These are phyloP conservation scores for Spirogloea muscicola DNA, from an alignment of 139 green algal species.

Conservation along the genomic window DNA sequence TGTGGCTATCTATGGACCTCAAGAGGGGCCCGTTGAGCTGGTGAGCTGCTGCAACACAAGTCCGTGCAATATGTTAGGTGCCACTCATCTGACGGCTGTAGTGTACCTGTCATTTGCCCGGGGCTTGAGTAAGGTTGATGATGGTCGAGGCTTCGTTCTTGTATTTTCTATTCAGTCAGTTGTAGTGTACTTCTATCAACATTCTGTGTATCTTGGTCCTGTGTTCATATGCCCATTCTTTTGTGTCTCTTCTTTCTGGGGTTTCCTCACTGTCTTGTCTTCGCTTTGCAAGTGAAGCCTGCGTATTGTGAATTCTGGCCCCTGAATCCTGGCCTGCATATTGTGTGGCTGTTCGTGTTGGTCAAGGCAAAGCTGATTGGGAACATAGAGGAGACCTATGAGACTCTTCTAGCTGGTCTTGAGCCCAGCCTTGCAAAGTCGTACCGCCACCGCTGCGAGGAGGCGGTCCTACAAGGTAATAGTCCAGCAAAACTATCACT, in stretches of 20 bases:
- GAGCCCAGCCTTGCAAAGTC: neutral
- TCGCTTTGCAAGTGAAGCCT: neutral
- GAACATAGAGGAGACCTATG: neutral
- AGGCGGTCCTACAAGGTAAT: conserved; percentile 3
- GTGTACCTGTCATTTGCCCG: neutral
- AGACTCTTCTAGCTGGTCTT: neutral
- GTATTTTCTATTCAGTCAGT: too few species aligned
- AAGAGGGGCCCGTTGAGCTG: conserved; percentile 8
- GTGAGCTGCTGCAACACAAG: neutral
- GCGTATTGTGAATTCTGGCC: too few species aligned
- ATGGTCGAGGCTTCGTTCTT: too few species aligned
- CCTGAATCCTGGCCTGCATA: too few species aligned
- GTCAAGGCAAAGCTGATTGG: conserved; percentile 1
- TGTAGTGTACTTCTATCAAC: too few species aligned
- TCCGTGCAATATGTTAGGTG: too few species aligned
- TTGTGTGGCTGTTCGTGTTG: neutral
- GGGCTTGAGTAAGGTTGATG: too few species aligned
- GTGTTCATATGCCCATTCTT: neutral
- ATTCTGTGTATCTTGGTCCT: too few species aligned
- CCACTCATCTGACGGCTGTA: neutral
- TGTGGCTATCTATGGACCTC: conserved; percentile 11
- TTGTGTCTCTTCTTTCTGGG: too few species aligned
- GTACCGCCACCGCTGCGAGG: neutral
- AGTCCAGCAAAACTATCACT: too few species aligned
- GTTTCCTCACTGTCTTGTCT: too few species aligned